Percentiles rank a stretch among this genome's conserved stretches.
These are phyloP conservation scores for Stephanodiscus minutulus DNA, from an alignment of 108 stramenopile species.

Conservation along the genomic window DNA sequence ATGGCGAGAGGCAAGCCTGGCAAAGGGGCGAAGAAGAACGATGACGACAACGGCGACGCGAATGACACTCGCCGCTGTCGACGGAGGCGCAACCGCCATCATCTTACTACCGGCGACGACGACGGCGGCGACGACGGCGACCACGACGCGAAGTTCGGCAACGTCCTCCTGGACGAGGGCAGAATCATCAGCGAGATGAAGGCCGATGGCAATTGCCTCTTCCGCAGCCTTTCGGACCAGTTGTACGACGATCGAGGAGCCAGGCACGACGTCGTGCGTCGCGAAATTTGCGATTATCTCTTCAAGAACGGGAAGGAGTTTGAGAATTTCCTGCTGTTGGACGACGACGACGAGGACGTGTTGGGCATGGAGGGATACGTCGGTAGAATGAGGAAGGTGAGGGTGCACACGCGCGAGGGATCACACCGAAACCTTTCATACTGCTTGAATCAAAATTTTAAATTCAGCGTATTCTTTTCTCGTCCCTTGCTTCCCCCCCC, in stretches of 20 bases:
- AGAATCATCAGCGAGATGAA: slow-evolving; percentile 60
- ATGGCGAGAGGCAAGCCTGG: too few relatives aligned
- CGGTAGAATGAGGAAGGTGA: slow-evolving; percentile 58
- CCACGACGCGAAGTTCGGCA: slow-evolving; percentile 34
- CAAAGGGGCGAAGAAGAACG: too few relatives aligned
- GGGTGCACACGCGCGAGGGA: too few relatives aligned
- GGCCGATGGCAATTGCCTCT: slow-evolving; percentile 88
- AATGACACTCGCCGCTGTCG: too few relatives aligned
- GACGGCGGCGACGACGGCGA: not conserved
- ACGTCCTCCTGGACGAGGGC: slow-evolving; percentile 27
- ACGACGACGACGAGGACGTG: slow-evolving; percentile 78
- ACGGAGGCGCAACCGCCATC: not conserved
- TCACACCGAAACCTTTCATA: too few relatives aligned
- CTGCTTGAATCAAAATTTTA: too few relatives aligned
- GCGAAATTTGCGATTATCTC: slow-evolving; percentile 73
- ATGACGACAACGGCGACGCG: too few relatives aligned
- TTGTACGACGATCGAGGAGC: slow-evolving; percentile 61
- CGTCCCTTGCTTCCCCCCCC: too few relatives aligned
- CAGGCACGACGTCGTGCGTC: slow-evolving; percentile 54
- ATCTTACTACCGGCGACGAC: not conserved
- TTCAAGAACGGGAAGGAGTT: slow-evolving; percentile 68
- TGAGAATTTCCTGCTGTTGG: slow-evolving; percentile 68
- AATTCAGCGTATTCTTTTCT: not conserved
- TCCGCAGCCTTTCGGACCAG: slow-evolving; percentile 82
- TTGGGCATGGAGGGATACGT: slow-evolving; percentile 71